These are phyloP conservation scores for Cordia subcordata DNA, from an alignment of 257 asterid genomes.

Conservation along the genomic window DNA sequence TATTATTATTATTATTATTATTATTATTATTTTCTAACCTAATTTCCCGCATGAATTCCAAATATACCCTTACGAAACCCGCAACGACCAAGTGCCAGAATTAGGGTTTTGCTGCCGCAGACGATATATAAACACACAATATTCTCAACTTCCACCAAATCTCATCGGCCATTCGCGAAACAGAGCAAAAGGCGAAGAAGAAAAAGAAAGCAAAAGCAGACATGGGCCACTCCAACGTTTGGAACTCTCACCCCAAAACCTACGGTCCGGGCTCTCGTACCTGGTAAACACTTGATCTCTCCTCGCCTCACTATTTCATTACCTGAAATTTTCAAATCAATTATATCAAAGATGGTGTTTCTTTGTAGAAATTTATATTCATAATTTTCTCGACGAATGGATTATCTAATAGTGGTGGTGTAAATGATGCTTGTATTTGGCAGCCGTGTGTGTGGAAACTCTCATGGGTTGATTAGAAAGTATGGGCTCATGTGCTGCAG, in stretches of 20 bases:
- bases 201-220: background rate
- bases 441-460: conserved; percentile 41
- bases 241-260: conserved; percentile 48
- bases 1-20: too few relatives aligned
- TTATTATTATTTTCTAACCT: too few relatives aligned
- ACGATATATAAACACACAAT: background rate
- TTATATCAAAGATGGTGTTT: too few relatives aligned
- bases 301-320: background rate
- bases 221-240: conserved; percentile 46
- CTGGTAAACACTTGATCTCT: conserved; percentile 13
- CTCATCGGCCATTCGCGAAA: background rate
- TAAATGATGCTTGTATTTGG: background rate
- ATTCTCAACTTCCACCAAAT: background rate
- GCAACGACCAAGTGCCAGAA: background rate
- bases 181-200: background rate
- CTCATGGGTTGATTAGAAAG: conserved; percentile 35
- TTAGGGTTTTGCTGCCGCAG: background rate
- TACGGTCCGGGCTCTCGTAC: conserved; percentile 49
- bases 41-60: background rate
- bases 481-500: conserved; percentile 41
- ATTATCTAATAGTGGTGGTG: background rate
- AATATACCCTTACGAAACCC: background rate
- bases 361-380: too few relatives aligned
- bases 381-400: background rate
- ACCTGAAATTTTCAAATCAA: background rate